Conservation (phyloP, 306 rosid species). For the Prunus padus region DNA sequence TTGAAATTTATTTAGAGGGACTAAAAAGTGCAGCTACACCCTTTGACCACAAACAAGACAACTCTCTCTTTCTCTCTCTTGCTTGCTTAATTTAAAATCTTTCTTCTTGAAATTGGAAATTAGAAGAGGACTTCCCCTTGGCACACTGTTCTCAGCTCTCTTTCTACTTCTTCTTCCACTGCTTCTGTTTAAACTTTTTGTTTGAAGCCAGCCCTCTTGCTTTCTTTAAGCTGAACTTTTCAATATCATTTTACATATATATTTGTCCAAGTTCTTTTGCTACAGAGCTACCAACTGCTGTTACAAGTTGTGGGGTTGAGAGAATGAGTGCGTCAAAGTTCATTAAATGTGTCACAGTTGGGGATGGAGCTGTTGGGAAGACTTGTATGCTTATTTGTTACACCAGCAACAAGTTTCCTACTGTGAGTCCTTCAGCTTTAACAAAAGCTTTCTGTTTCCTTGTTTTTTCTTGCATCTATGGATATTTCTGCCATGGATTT, state of each 20-base stretch:
- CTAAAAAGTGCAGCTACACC: slow-evolving; percentile 36
- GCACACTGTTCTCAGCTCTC: slow-evolving; percentile 17
- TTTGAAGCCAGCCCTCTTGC: slow-evolving; percentile 6
- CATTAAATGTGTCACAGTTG: slow-evolving; percentile 98
- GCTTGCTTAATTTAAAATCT: slow-evolving; percentile 10
- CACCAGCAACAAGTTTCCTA: slow-evolving; percentile 96
- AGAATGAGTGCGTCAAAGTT: slow-evolving; percentile 94
- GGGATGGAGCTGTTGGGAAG: slow-evolving; percentile 99
- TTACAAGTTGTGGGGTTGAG: slow-evolving; percentile 22
- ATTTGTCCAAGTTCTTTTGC: neutral
- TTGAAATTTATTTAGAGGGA: slow-evolving; percentile 63
- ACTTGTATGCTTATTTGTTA: slow-evolving; percentile 99
- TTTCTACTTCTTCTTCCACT: slow-evolving; percentile 20
- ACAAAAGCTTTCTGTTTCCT: slow-evolving; percentile 18
- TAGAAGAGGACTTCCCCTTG: slow-evolving; percentile 7
- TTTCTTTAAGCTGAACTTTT: slow-evolving; percentile 23
- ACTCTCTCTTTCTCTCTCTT: slow-evolving; percentile 27
- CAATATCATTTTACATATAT: slow-evolving; percentile 5
- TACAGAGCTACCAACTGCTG: slow-evolving; percentile 4
- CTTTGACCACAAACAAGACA: slow-evolving; percentile 40
- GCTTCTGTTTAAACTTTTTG: slow-evolving; percentile 1
- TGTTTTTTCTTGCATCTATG: slow-evolving; percentile 15
- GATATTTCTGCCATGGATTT: slow-evolving; percentile 10
- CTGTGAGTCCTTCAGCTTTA: slow-evolving; percentile 42
- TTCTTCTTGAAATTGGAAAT: slow-evolving; percentile 43